Conservation (phyloP, 2,329 filamentous ascomycete species). For the Lasiodiplodia citricola region DNA sequence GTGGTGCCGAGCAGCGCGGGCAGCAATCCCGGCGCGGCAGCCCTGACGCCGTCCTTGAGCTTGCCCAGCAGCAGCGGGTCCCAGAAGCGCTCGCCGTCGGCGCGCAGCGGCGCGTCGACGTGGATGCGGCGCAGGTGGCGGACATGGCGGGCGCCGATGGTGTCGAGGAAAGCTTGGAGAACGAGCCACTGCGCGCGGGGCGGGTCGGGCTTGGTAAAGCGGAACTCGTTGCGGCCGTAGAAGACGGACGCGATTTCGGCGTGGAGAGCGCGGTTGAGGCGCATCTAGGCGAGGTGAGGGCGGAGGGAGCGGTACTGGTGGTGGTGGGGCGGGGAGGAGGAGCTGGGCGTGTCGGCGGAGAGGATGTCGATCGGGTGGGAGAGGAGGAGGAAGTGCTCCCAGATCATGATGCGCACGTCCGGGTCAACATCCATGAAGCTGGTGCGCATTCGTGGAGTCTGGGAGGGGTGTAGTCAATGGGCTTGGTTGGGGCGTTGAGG, state of each 20-base stretch:
- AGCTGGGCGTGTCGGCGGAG: neutral
- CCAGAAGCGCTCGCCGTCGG: neutral
- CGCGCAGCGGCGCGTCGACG: neutral
- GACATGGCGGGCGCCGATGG: neutral
- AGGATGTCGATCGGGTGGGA: neutral
- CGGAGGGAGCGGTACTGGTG: neutral
- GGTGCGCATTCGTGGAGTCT: too few relatives aligned
- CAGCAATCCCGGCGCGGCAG: too few relatives aligned
- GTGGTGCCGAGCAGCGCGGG: too few relatives aligned
- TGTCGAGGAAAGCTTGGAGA: neutral
- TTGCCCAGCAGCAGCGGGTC: neutral
- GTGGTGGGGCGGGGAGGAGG: too few relatives aligned
- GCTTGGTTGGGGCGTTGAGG: too few relatives aligned
- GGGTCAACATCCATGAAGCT: neutral
- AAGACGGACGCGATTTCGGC: neutral
- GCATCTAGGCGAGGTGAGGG: neutral
- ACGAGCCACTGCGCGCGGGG: neutral
- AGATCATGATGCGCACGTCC: conserved; percentile 1
- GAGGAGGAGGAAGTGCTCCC: neutral
- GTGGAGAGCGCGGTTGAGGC: conserved; percentile 46
- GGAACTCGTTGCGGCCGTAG: neutral
- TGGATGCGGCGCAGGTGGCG: neutral
- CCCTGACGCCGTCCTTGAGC: neutral
- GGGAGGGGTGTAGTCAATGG: too few relatives aligned
- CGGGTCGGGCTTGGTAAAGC: neutral